Evolutionary conservation across 495 filamentous ascomycete species (phyloP), one percentile per base, ranked within the genome.

Genomic region (Penicillium nucicola): DNA sequence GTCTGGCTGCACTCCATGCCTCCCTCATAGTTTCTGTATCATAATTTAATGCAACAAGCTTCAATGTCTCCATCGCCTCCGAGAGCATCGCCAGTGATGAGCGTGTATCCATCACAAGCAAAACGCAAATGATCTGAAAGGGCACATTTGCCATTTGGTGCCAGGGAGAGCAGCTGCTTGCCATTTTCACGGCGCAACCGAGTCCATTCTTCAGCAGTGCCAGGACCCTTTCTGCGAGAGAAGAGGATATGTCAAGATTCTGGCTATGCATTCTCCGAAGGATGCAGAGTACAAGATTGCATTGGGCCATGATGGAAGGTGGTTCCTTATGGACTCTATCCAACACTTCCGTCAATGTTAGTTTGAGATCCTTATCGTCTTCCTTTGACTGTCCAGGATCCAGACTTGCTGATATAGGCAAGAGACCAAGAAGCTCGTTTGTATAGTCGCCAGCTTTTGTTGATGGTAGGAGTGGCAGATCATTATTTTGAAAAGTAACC

Each of bases 71-170:
- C 67, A 83, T 67, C 7, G 79, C 77, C 10, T 69, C 66, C 0
- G 67, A 57, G 11, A 83, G 58, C 47, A 76, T 60, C 7, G 62
- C 56, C 8, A 81, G 57, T 2, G 74, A 75, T 8, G 72, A 60
- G 0, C 66, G 54, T 0, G 65, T 76, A 42, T 77, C 76, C 49
- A 83, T 69, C 11, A 71, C 72, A 7, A 83, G 66, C 12, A 80
- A 67, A 3, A 78, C 55, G 45, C 76, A 77, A 28, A 77, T 66
- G 35, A 71, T 71, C 23, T 83, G 78, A 42, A 83, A 81, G 2
- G 78, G 73, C 1, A 77, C 71, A 36, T 78, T 72, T 12, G 75
- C 70, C 4, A 77, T 60, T 31, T 80, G 74, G 45, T 78, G 77
- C 79, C 79, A 83, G 0, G 77, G 76, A n/a, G 57, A 64, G 23